Conservation (phyloP, 768 basidiomycete genomes). For the Mycena rebaudengoi region DNA sequence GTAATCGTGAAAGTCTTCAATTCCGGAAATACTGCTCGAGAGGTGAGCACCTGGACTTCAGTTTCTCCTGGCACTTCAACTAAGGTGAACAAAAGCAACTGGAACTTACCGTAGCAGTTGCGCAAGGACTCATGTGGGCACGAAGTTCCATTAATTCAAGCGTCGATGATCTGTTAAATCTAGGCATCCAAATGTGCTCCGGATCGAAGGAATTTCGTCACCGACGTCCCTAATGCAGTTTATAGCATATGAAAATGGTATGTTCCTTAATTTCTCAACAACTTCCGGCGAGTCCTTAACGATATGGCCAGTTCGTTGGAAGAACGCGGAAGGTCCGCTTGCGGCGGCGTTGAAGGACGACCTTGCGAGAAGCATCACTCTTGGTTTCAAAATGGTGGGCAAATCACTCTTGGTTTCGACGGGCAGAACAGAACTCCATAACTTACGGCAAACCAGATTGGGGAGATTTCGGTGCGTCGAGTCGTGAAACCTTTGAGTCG, state of each 20-base stretch:
- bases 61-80: neutral
- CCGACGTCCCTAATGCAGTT: neutral
- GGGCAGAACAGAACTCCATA: neutral
- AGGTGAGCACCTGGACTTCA: neutral
- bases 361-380: neutral
- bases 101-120: neutral
- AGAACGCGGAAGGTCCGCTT: slow-evolving; percentile 4
- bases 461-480: neutral
- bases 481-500: too few species aligned
- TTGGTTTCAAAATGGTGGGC: slow-evolving; percentile 1
- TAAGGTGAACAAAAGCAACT: neutral
- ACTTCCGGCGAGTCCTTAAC: neutral
- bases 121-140: neutral
- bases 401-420: neutral
- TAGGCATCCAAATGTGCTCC: slow-evolving; percentile 5
- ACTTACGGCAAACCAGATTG: neutral
- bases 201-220: neutral
- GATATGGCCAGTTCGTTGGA: neutral
- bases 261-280: neutral
- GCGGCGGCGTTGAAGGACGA: neutral
- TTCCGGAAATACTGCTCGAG: neutral
- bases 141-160: neutral
- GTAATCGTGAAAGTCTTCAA: slow-evolving; percentile 2
- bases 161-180: neutral
- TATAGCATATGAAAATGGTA: slow-evolving; percentile 1